Conservation (phyloP, 208 protist species). For the Endotrypanum monterogeii region DNA sequence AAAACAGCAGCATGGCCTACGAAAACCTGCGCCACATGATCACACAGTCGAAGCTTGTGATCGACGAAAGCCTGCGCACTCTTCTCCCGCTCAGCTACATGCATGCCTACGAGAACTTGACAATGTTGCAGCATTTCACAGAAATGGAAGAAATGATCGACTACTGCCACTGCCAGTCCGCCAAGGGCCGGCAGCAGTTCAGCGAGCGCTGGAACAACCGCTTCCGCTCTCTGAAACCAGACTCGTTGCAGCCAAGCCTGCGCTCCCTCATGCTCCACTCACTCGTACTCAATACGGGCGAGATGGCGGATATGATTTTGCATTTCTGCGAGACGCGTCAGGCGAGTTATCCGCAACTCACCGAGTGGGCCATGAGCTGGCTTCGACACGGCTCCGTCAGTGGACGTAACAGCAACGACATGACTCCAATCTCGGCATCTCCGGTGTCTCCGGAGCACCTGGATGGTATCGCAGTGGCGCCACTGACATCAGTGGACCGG, state of each 20-base stretch:
- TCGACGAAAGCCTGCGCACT: slow-evolving; percentile 89
- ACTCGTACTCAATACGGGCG: slow-evolving; percentile 91
- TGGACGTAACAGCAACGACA: slow-evolving; percentile 29
- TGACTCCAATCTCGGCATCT: slow-evolving; percentile 9
- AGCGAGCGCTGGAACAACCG: slow-evolving; percentile 79
- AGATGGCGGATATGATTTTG: slow-evolving; percentile 96
- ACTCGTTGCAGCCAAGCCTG: slow-evolving; percentile 93
- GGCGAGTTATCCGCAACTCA: slow-evolving; percentile 75
- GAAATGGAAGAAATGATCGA: slow-evolving; percentile 99
- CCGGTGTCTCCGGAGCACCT: slow-evolving; percentile 9
- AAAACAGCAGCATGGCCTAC: slow-evolving; percentile 32
- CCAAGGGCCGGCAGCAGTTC: slow-evolving; percentile 66
- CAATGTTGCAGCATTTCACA: slow-evolving; percentile 97
- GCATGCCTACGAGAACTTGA: slow-evolving; percentile 95
- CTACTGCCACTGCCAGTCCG: slow-evolving; percentile 57
- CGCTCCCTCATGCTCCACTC: slow-evolving; percentile 96
- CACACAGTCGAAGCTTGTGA: slow-evolving; percentile 66
- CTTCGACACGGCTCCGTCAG: slow-evolving; percentile 58
- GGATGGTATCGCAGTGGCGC: slow-evolving; percentile 11
- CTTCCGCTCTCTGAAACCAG: slow-evolving; percentile 87
- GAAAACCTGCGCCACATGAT: slow-evolving; percentile 56
- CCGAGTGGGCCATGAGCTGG: slow-evolving; percentile 89
- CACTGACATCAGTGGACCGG: slow-evolving; percentile 29
- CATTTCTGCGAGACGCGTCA: slow-evolving; percentile 93
- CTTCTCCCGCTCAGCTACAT: slow-evolving; percentile 86